phyloP scores from a whole-genome alignment of 768 basidiomycete genomes.

The Hygrophorus russula region DNA sequence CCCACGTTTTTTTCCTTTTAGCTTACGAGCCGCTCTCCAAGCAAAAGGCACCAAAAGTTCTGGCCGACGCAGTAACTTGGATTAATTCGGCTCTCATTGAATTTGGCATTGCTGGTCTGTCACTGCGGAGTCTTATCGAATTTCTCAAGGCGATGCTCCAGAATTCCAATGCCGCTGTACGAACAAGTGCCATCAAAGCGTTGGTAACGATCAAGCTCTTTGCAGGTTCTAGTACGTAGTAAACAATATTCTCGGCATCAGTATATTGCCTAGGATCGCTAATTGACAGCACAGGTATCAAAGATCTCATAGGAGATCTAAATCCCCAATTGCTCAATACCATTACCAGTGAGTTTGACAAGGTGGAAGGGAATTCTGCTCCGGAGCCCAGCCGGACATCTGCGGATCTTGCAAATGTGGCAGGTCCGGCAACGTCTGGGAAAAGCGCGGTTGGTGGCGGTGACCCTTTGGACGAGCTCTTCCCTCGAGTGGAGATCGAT shows the following conservation, averaged over 20 bases:
- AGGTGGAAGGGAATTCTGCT: conserved; percentile 64
- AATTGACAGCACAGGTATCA: conserved; percentile 51
- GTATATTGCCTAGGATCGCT: neutral
- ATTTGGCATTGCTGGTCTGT: conserved; percentile 84
- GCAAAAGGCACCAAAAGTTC: conserved; percentile 94
- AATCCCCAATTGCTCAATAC: conserved; percentile 90
- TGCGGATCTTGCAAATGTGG: conserved; percentile 54
- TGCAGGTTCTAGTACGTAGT: conserved; percentile 66
- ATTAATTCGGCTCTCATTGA: conserved; percentile 77
- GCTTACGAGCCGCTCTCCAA: conserved; percentile 90
- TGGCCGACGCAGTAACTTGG: conserved; percentile 87
- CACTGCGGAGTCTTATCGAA: conserved; percentile 76
- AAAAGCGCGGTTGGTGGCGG: conserved; percentile 26
- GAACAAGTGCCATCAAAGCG: conserved; percentile 88
- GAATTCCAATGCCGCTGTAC: conserved; percentile 90
- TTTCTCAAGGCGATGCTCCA: conserved; percentile 80
- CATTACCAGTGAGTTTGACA: conserved; percentile 87
- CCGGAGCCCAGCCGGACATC: conserved; percentile 75
- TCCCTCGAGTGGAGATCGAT: conserved; percentile 92
- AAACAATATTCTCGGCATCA: neutral
- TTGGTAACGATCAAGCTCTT: conserved; percentile 87
- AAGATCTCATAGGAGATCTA: conserved; percentile 85
- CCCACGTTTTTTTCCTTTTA: conserved; percentile 18
- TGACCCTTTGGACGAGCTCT: conserved; percentile 87
- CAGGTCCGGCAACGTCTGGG: conserved; percentile 27